Percentiles rank a stretch among this genome's conserved stretches.
These are phyloP conservation scores for Heimioporus sp. DNA, from an alignment of 768 basidiomycete genomes.

Conservation along the genomic window DNA sequence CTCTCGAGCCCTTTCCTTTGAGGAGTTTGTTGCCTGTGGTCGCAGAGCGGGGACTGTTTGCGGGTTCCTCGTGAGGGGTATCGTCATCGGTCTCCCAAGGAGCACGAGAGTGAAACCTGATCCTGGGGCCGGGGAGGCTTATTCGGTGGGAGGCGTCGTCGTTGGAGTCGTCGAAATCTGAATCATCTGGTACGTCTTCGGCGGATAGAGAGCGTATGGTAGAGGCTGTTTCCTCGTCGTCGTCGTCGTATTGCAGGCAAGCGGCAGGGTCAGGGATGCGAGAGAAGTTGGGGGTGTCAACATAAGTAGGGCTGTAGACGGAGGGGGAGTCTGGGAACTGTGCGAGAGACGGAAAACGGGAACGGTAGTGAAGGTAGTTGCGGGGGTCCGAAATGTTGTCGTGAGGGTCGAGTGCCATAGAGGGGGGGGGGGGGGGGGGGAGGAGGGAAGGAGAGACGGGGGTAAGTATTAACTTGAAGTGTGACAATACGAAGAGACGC, in stretches of 20 bases:
- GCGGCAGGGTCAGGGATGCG: conserved; percentile 45
- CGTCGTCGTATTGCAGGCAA: conserved; percentile 44
- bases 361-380: conserved; percentile 27
- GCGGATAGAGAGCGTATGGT: conserved; percentile 29
- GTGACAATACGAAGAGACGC: too few species aligned
- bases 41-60: conserved; percentile 34
- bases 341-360: conserved; percentile 53
- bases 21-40: conserved; percentile 26
- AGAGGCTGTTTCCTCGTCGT: conserved; percentile 45
- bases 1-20: conserved; percentile 27
- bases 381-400: conserved; percentile 54
- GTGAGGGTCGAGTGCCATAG: conserved; percentile 27
- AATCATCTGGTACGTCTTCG: conserved; percentile 34
- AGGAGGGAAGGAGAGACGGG: too few species aligned
- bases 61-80: conserved; percentile 42
- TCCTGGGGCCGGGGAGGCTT: conserved; percentile 78
- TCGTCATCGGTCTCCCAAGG: conserved; percentile 75
- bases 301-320: conserved; percentile 60
- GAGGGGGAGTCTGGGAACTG: conserved; percentile 68
- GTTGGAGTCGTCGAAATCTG: conserved; percentile 37
- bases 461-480: too few species aligned
- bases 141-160: conserved; percentile 50
- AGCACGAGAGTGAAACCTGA: conserved; percentile 77
- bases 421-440: background rate
- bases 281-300: conserved; percentile 33